These are phyloP conservation scores for Coffea eugenioides DNA, from an alignment of 257 asterid genomes.

Conservation along the genomic window DNA sequence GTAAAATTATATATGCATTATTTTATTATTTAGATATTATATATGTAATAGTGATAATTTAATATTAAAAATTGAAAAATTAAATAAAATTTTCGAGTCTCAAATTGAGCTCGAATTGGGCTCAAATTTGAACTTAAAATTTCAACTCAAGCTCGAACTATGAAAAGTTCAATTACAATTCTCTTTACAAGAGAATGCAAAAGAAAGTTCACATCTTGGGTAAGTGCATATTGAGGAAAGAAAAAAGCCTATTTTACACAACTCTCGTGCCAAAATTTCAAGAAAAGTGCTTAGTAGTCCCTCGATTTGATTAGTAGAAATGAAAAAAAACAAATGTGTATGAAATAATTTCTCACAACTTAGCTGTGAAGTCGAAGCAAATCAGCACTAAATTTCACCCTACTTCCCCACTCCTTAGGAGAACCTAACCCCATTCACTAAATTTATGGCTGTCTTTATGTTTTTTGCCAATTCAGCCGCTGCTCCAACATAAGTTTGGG, in stretches of 20 bases:
- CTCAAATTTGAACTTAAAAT: too few relatives aligned
- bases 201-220: not conserved
- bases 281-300: not conserved
- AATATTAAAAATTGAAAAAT: too few relatives aligned
- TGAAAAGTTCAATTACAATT: too few relatives aligned
- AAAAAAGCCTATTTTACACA: too few relatives aligned
- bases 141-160: too few relatives aligned
- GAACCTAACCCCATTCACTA: constrained; percentile 24
- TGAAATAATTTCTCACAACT: not conserved
- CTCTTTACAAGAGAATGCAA: not conserved
- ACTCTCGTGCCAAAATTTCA: not conserved
- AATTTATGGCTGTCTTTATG: constrained; percentile 20
- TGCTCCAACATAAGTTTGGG: constrained; percentile 64
- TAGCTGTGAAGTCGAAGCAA: not conserved
- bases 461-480: constrained; percentile 49
- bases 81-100: too few relatives aligned
- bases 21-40: too few relatives aligned
- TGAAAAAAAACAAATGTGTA: not conserved
- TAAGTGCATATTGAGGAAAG: not conserved
- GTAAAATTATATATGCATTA: too few relatives aligned
- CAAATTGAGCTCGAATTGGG: too few relatives aligned
- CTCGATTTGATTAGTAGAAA: not conserved
- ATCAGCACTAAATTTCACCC: not conserved
- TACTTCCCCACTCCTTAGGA: not conserved
- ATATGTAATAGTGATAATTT: too few relatives aligned